Evolutionary conservation across 768 basidiomycete genomes (phyloP).

Genomic region (Podaxis carcinomalis): DNA sequence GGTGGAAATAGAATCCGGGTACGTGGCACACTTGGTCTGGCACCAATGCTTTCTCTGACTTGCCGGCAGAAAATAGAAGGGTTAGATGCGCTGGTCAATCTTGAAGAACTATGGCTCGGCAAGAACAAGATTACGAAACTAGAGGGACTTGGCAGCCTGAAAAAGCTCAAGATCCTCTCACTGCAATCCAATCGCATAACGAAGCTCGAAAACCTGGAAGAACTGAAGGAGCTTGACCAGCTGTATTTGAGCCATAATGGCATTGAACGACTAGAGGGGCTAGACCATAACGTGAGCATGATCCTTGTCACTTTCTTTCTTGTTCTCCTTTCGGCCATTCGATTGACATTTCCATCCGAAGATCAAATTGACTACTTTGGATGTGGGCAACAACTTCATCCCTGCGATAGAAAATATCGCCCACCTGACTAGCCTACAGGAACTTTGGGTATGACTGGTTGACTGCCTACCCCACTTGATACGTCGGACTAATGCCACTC

Average conservation of each 20-base stretch:
- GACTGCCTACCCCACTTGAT: neutral
- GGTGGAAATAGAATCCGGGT: slow-evolving; percentile 93
- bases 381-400: slow-evolving; percentile 85
- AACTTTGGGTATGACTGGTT: slow-evolving; percentile 76
- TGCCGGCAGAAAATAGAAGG: slow-evolving; percentile 76
- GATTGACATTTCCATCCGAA: slow-evolving; percentile 17
- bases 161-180: slow-evolving; percentile 78
- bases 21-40: slow-evolving; percentile 21
- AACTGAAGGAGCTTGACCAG: slow-evolving; percentile 73
- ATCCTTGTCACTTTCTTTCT: neutral
- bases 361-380: slow-evolving; percentile 77
- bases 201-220: slow-evolving; percentile 77
- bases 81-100: slow-evolving; percentile 69
- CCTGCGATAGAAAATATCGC: slow-evolving; percentile 75
- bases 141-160: slow-evolving; percentile 70
- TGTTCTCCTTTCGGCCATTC: neutral
- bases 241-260: slow-evolving; percentile 96
- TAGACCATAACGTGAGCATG: slow-evolving; percentile 73
- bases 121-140: slow-evolving; percentile 95
- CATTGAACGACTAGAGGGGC: slow-evolving; percentile 73
- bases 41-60: neutral
- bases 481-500: slow-evolving; percentile 4
- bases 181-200: slow-evolving; percentile 94
- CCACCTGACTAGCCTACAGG: slow-evolving; percentile 75
- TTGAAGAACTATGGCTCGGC: slow-evolving; percentile 94